These are phyloP conservation scores for Spergularia marina DNA, from an alignment of 148 eudicot genomes.

Conservation along the genomic window DNA sequence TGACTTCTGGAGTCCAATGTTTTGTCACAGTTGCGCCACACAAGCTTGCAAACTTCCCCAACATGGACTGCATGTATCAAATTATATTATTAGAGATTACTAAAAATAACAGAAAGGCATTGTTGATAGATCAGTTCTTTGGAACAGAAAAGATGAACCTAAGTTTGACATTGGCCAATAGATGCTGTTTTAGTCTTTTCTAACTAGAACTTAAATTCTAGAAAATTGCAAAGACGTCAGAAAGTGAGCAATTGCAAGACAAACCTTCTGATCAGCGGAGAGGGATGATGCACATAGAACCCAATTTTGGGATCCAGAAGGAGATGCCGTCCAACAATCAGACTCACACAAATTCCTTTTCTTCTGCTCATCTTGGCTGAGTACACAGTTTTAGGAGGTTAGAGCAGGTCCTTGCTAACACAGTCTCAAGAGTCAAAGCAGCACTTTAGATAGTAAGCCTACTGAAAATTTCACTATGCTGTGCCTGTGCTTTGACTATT, in stretches of 20 bases:
- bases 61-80: slow-evolving; percentile 36
- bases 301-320: slow-evolving; percentile 48
- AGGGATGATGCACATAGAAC: slow-evolving; percentile 84
- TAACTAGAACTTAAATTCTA: too few relatives aligned
- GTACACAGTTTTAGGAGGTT: slow-evolving; percentile 12
- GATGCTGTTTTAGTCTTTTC: too few relatives aligned
- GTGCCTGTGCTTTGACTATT: not conserved
- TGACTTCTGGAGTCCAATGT: slow-evolving; percentile 70
- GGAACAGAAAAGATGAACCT: not conserved
- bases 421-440: slow-evolving; percentile 9
- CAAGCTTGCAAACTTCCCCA: slow-evolving; percentile 58
- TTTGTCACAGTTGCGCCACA: slow-evolving; percentile 70
- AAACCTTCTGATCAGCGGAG: slow-evolving; percentile 78
- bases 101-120: too few relatives aligned
- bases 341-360: slow-evolving; percentile 12
- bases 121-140: not conserved
- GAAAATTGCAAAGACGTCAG: not conserved
- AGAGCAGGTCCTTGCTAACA: not conserved
- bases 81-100: too few relatives aligned
- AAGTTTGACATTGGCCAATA: too few relatives aligned
- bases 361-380: slow-evolving; percentile 30
- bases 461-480: not conserved
- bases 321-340: slow-evolving; percentile 36
- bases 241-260: slow-evolving; percentile 9
- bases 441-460: not conserved